Evolutionary conservation across 1,284 basidiomycete genomes (phyloP), one percentile per base, ranked within the genome.

Genomic region (Cryptococcus deneoformans): DNA sequence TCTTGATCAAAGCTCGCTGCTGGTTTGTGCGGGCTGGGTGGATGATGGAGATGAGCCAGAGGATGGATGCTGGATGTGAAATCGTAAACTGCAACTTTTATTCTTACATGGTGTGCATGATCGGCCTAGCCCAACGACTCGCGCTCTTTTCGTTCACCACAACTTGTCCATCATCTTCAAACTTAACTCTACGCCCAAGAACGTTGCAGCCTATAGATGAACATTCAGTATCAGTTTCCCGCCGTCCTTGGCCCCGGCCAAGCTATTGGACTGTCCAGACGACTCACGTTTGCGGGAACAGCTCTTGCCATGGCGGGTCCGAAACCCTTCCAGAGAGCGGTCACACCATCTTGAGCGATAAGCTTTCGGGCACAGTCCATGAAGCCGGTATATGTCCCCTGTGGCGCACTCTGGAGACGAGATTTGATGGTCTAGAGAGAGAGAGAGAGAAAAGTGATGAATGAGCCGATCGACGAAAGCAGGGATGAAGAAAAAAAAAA

Each of bases 261-360:
- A 50, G 6, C 36, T 12, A 7, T 20, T 24, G 12, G 11, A 24
- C 16, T 38, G 34, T 39, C 14, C 12, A 37, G 29, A 29, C 1
- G 2, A 71, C 73, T 72, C 65, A 75, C 82, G 88, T 83, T 84
- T 50, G 82, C 82, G 39, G 82, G 80, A 71, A 81, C 79, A 29
- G 80, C 92, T 71, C 92, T 81, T 52, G 86, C 88, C 92, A 98
- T 98, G 16, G 95, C 95, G 29, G 96, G 96, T 53, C 91, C 94
- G 73, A 98, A 92, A 34, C 95, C 96, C 79, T 90, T 97, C 90
- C 94, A 99, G 37, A 99, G 81, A 6, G 95, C 94, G 43, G 80
- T 82, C 29, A 90, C 81, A 50, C 96, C 96, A 77, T 98, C 94
- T 58, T 83, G 83, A n/a, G 90, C 89, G 64, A 99, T 89, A 5